Base-by-base conservation (phyloP, 108 stramenopile genomes). In the Discostella stelligeroides region DNA sequence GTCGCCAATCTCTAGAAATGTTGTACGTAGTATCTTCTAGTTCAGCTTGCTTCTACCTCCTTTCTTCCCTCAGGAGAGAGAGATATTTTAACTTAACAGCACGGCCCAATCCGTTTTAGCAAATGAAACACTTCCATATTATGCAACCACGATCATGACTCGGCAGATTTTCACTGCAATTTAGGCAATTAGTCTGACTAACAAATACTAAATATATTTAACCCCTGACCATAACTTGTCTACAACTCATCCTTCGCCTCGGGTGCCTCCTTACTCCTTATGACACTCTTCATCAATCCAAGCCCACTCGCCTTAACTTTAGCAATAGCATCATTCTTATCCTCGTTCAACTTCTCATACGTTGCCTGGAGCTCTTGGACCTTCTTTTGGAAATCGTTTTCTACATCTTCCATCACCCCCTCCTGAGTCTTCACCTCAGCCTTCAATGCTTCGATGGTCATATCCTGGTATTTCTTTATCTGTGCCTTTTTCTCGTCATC, bases 211-310 rank as follows among this genome's bases (percentile, higher is more conserved):
- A 3, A 47, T 8, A 15, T 7, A 3, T 9, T 51, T 51, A 21
- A 51, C 12, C 43, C 43, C 2, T n/a, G 10, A 25, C 50, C 11
- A 51, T 10, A 66, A n/a, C 28, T 49, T 50, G 40, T 39, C 85
- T 85, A 89, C 54, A 92, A 67, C 62, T 92, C 88, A 65, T 88
- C 86, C 43, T 73, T 86, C 10, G 54, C 72, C 30, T 39, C 81
- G 62, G 84, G 69, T 12, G 42, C 71, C 67, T 72, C 75, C 65
- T 85, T 72, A 54, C 77, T 85, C 86, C 86, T 88, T 47, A 76
- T 42, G n/a, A 92, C 92, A 46, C 82, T 60, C 83, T 92, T 92
- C 90, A 92, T 87, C 66, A 95, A 76, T 10, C 87, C 87, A 59
- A 95, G 83, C 17, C 95, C 95, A 48, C 84, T 72, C 20, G 56